Percentiles rank a stretch among this genome's conserved stretches.
These are phyloP conservation scores for Helicocarpus griseus DNA, from an alignment of 2,329 filamentous ascomycete species.

Conservation along the genomic window DNA sequence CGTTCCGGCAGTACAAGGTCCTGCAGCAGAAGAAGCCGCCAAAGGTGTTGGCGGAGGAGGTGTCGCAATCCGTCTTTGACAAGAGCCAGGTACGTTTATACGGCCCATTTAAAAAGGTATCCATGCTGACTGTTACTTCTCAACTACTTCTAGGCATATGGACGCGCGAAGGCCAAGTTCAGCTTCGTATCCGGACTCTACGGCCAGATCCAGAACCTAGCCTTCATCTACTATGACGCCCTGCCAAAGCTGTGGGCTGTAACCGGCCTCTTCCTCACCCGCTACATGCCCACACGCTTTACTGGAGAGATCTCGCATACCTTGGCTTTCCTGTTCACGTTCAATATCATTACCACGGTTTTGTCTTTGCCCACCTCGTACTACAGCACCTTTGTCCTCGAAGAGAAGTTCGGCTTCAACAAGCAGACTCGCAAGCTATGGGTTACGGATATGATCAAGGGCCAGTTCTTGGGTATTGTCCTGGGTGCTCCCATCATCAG, in stretches of 20 bases:
- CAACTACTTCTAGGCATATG: conserved; percentile 74
- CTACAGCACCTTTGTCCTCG: conserved; percentile 91
- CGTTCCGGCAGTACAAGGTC: conserved; percentile 79
- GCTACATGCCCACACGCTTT: conserved; percentile 67
- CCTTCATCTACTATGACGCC: conserved; percentile 81
- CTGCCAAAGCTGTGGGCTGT: conserved; percentile 84
- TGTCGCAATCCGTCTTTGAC: conserved; percentile 83
- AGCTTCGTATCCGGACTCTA: conserved; percentile 71
- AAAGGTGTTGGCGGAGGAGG: conserved; percentile 77
- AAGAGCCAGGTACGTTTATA: conserved; percentile 63
- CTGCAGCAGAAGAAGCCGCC: conserved; percentile 71
- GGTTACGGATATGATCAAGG: conserved; percentile 83
- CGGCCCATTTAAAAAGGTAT: too few species aligned
- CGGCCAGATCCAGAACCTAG: conserved; percentile 77
- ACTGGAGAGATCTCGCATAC: conserved; percentile 84
- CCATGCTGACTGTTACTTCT: too few species aligned
- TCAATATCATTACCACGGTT: conserved; percentile 71
- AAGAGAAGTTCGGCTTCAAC: conserved; percentile 97
- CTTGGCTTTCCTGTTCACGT: conserved; percentile 81
- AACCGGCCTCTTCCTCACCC: conserved; percentile 63
- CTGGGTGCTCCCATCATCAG: conserved; percentile 82
- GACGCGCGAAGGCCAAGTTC: conserved; percentile 90
- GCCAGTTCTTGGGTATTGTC: conserved; percentile 67
- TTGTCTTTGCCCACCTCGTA: conserved; percentile 72
- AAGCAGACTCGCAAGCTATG: conserved; percentile 90